A percentile compares a stretch with the other conserved stretches of the same genome.
These are phyloP conservation scores for Cystobasidium onofrii DNA, from an alignment of 768 basidiomycete genomes.

Conservation along the genomic window DNA sequence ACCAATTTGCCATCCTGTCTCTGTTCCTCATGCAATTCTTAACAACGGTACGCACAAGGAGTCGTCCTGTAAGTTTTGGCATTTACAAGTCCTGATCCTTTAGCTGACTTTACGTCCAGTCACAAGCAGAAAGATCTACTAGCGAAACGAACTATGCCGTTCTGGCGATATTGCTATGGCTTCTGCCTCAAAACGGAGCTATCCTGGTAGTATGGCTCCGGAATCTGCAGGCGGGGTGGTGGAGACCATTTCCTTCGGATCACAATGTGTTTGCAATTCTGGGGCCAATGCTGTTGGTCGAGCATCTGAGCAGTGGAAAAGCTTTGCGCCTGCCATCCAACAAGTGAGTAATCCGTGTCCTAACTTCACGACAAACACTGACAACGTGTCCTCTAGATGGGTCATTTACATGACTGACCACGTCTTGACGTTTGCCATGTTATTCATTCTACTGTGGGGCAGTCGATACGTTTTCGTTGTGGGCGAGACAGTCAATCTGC, in stretches of 20 bases:
- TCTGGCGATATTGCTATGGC: conserved; percentile 67
- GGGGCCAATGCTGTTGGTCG: conserved; percentile 40
- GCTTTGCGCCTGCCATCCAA: conserved; percentile 1
- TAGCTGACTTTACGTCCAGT: neutral
- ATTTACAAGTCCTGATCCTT: neutral
- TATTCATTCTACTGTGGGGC: neutral
- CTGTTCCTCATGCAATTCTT: conserved; percentile 70
- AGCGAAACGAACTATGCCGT: conserved; percentile 42
- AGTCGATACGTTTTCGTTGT: neutral
- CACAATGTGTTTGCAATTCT: conserved; percentile 49
- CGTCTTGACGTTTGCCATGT: neutral
- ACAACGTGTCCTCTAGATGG: neutral
- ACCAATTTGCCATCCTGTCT: conserved; percentile 82
- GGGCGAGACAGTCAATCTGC: neutral
- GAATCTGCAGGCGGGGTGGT: conserved; percentile 68
- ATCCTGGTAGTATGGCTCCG: conserved; percentile 82
- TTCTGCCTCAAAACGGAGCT: conserved; percentile 67
- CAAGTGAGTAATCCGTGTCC: neutral
- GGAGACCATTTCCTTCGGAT: conserved; percentile 72
- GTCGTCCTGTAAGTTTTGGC: neutral
- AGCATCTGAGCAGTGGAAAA: conserved; percentile 35
- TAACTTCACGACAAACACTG: neutral
- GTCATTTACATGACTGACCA: neutral
- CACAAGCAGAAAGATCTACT: neutral
- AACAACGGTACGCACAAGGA: conserved; percentile 50